Percentiles rank a stretch among this genome's conserved stretches.
Conservation (phyloP, 306 rosid species). For the Abrus pulchellus region DNA sequence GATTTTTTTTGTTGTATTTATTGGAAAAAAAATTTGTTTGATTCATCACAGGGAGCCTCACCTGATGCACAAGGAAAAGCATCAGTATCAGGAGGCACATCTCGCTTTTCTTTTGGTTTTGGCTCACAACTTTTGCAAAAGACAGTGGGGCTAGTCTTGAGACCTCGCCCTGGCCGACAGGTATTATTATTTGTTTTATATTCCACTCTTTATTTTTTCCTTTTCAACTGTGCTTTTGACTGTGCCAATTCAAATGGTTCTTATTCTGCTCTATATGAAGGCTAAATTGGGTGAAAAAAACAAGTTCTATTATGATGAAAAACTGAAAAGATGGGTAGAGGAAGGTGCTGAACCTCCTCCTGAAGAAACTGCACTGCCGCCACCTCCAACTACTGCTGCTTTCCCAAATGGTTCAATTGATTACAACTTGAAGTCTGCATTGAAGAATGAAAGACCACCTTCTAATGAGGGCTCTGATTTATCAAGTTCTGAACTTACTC, state of each 20-base stretch:
- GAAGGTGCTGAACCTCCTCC: slow-evolving; percentile 81
- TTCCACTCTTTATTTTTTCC: neutral
- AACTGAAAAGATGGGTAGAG: slow-evolving; percentile 94
- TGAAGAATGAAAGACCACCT: slow-evolving; percentile 65
- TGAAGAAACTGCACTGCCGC: slow-evolving; percentile 79
- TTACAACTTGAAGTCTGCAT: slow-evolving; percentile 74
- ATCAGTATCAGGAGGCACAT: slow-evolving; percentile 63
- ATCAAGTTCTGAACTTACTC: slow-evolving; percentile 53
- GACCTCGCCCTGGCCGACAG: slow-evolving; percentile 86
- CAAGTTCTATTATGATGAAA: slow-evolving; percentile 91
- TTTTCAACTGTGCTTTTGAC: slow-evolving; percentile 19
- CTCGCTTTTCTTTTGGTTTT: slow-evolving; percentile 83
- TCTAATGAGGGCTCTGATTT: slow-evolving; percentile 53
- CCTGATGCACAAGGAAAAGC: slow-evolving; percentile 64
- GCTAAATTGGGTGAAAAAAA: slow-evolving; percentile 92
- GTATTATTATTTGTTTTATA: slow-evolving; percentile 51
- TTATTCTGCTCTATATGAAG: slow-evolving; percentile 54
- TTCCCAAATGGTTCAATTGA: slow-evolving; percentile 75
- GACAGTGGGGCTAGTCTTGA: slow-evolving; percentile 77
- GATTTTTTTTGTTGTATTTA: neutral
- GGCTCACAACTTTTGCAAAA: slow-evolving; percentile 83
- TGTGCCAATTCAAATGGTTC: slow-evolving; percentile 38
- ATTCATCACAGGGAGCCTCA: slow-evolving; percentile 61
- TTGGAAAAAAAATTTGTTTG: slow-evolving; percentile 44
- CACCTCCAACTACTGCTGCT: slow-evolving; percentile 78